These are phyloP conservation scores for Dimocarpus longan DNA, from an alignment of 345 rosid genomes.

Conservation along the genomic window DNA sequence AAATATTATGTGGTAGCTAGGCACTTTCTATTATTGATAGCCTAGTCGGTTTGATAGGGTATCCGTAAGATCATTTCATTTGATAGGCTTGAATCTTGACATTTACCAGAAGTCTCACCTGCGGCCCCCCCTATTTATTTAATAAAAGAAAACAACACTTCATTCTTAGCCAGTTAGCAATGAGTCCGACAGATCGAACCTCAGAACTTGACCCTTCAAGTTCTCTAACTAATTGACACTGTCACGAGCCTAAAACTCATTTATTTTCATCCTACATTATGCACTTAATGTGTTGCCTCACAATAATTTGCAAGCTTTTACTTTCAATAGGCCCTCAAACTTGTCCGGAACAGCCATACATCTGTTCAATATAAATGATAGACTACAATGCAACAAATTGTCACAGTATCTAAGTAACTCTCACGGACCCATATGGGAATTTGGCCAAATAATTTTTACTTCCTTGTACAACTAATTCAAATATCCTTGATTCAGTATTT, in stretches of 20 bases:
- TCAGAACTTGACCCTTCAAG: constrained; percentile 25
- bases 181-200: constrained; percentile 24
- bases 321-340: constrained; percentile 27
- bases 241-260: constrained; percentile 28
- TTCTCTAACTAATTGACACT: constrained; percentile 23
- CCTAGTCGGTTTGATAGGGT: background rate
- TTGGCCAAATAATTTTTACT: constrained; percentile 11
- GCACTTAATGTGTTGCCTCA: constrained; percentile 12
- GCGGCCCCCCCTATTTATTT: background rate
- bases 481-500: background rate
- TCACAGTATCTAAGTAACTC: constrained; percentile 11
- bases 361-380: constrained; percentile 10
- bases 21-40: background rate
- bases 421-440: constrained; percentile 23
- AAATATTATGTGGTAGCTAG: background rate
- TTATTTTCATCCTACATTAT: constrained; percentile 8
- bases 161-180: background rate
- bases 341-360: constrained; percentile 11
- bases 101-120: constrained; percentile 13
- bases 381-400: constrained; percentile 12
- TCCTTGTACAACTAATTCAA: background rate
- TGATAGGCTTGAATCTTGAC: background rate
- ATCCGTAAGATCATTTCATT: constrained; percentile 6
- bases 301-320: constrained; percentile 31
- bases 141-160: constrained; percentile 23